Percentiles rank a stretch among this genome's conserved stretches.
Conservation (phyloP, 2,329 filamentous ascomycete species). For the Metarhizium robertsii region DNA sequence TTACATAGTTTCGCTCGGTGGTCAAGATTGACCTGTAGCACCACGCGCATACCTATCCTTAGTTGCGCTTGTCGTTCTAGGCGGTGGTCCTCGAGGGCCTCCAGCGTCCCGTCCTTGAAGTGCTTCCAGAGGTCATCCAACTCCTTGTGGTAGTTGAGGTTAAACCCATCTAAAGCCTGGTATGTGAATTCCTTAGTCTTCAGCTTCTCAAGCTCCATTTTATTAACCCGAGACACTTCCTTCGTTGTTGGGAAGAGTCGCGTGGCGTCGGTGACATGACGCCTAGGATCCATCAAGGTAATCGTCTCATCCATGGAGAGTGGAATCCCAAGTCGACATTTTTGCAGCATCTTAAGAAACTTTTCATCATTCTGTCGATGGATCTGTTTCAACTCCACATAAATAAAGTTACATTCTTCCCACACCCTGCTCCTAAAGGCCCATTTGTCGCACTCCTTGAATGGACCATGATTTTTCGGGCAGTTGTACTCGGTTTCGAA, state of each 20-base stretch:
- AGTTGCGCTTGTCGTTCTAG: slow-evolving; percentile 9
- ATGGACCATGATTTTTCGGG: neutral
- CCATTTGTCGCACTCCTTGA: slow-evolving; percentile 43
- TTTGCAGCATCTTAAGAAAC: slow-evolving; percentile 48
- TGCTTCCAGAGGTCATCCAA: neutral
- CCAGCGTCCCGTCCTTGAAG: slow-evolving; percentile 5
- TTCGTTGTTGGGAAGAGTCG: slow-evolving; percentile 7
- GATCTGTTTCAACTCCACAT: slow-evolving; percentile 43
- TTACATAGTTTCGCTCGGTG: slow-evolving; percentile 9
- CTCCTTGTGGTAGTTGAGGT: too few species aligned
- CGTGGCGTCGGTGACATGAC: slow-evolving; percentile 20
- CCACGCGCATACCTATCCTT: slow-evolving; percentile 11
- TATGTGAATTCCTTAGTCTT: neutral
- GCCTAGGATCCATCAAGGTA: slow-evolving; percentile 35
- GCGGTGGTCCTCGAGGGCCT: slow-evolving; percentile 4
- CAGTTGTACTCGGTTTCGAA: neutral
- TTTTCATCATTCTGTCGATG: slow-evolving; percentile 38
- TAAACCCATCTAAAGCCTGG: neutral
- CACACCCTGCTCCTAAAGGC: slow-evolving; percentile 49
- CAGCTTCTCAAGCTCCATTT: neutral
- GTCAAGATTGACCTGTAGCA: slow-evolving; percentile 16
- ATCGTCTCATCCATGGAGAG: slow-evolving; percentile 27
- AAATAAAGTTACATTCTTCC: slow-evolving; percentile 41
- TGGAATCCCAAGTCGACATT: slow-evolving; percentile 36
- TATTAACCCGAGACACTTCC: slow-evolving; percentile 6